Evolutionary conservation across 306 rosid genomes (phyloP), one percentile per base, ranked within the genome.

Genomic region (Comarum palustre): DNA sequence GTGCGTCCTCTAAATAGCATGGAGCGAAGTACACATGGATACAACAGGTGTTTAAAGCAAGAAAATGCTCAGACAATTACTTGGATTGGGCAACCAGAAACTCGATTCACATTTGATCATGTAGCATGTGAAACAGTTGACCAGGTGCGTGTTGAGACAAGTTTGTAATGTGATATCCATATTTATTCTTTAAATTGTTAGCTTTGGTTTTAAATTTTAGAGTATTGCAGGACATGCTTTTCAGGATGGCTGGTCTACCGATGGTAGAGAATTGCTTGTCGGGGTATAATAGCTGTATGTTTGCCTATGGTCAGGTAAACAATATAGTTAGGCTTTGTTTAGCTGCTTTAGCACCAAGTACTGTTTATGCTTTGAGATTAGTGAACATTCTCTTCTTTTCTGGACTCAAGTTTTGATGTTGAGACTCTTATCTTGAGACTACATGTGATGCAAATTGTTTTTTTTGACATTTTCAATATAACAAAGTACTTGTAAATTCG

Each of bases 191-290:
- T 63, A 45, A 58, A 16, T 27, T 68, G 45, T 71, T 76, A 39
- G 81, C 62, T 72, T 70, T 74, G 72, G 14, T 48, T 41, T 47
- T 22, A 7, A 72, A 66, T 14, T 29, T 73, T 24, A 6, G 71
- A 72, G 46, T 79, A 78, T 71, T 55, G 77, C 82, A 91, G 99
- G 96, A 94, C 78, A 89, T 83, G 82, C 87, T 94, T 84, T 94
- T 94, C 80, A 83, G 97, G 84, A 87, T 89, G 97, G 96, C 94
- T 63, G 90, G 95, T 82, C 86, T 94, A 77, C 95, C 99, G 5
- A 94, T 94, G 97, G 96, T 94, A 51, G 99, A 94, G 82, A 94
- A 94, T 75, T 94, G 99, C 82, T 86, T 94, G 61, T 94, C 96
- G 0, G 99, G 99, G 70, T 94, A 94, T 68, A 88, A 94, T 79